Base-by-base conservation (phyloP, 1,139 yeast genomes). In the Yamadazyma atlantica region DNA sequence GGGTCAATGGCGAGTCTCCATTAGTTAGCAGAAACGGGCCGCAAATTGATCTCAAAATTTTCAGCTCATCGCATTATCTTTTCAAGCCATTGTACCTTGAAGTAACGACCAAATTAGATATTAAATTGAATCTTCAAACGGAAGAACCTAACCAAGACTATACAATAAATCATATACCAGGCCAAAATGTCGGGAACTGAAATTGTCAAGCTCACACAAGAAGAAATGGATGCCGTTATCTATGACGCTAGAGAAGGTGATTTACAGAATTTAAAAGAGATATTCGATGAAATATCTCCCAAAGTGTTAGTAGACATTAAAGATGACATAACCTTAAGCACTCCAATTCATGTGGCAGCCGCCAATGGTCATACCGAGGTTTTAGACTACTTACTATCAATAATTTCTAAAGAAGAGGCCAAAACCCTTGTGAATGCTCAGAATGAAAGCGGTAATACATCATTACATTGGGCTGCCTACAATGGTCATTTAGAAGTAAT, bases 391-490 rank as follows among this genome's bases (percentile, higher is more conserved):
- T 64, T 88, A 32, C 57, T 88, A 32, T 68, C 77, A 1, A 55
- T 80, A 25, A 51, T 83, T 4, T 41, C 64, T 1, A 56, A 64
- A 39, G 71, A 69, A 31, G 72, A 76, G 23, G 76, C 78, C 27
- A 60, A 58, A 21, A 50, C 55, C 16, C 64, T 82, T 35, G 80
- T 84, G 22, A 73, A 79, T 39, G 63, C 69, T 17, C 72, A 68
- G 40, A 92, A 92, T 58, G 85, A 78, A 33, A 79, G 84, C 22
- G 97, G 97, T 4, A 92, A 92, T 58, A 89, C 98, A 0, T 84
- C 97, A 0, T 70, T 92, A 45, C 97, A 92, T 59, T 92, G 98
- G 98, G 97, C 97, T 1, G 77, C 95, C 0, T 75, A 80, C 49
- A 89, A 86, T 53, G 97, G 97, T 1, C 92, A 89, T 51, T 62